phyloP scores from a whole-genome alignment of 2,329 filamentous ascomycete species.

The Claviceps sp. region DNA sequence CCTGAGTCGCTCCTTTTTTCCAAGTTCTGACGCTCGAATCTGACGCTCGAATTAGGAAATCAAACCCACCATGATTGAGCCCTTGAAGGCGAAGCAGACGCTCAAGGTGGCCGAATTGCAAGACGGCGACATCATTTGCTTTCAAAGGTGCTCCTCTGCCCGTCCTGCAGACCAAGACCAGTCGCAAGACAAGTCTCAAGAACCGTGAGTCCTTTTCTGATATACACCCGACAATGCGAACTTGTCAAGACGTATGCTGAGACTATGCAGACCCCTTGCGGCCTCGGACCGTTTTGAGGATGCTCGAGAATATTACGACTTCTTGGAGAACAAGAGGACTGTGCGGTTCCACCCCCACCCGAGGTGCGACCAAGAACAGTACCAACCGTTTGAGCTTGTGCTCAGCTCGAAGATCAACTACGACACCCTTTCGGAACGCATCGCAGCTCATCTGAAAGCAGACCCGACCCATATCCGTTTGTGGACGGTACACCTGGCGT shows the following conservation, averaged over 20 bases:
- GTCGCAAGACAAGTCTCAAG: slow-evolving; percentile 17
- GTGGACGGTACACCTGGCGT: slow-evolving; percentile 67
- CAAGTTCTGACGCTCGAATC: background rate
- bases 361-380: slow-evolving; percentile 40
- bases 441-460: slow-evolving; percentile 63
- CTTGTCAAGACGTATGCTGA: too few species aligned
- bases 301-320: slow-evolving; percentile 83
- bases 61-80: slow-evolving; percentile 94
- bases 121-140: slow-evolving; percentile 93
- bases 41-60: slow-evolving; percentile 50
- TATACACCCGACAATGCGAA: background rate
- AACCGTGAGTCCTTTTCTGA: slow-evolving; percentile 15
- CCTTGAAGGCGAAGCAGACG: slow-evolving; percentile 80
- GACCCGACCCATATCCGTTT: slow-evolving; percentile 84
- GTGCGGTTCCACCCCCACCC: slow-evolving; percentile 66
- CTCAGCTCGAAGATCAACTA: slow-evolving; percentile 84
- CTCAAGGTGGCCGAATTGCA: slow-evolving; percentile 87
- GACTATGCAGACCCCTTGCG: slow-evolving; percentile 8
- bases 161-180: slow-evolving; percentile 26
- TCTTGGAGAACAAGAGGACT: slow-evolving; percentile 69
- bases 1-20: background rate
- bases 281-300: slow-evolving; percentile 47
- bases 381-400: slow-evolving; percentile 58
- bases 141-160: slow-evolving; percentile 52
- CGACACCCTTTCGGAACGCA: slow-evolving; percentile 71